Evolutionary conservation across 2,329 filamentous ascomycete genomes (phyloP), one percentile per base, ranked within the genome.

Genomic region (Myriangium duriaei): DNA sequence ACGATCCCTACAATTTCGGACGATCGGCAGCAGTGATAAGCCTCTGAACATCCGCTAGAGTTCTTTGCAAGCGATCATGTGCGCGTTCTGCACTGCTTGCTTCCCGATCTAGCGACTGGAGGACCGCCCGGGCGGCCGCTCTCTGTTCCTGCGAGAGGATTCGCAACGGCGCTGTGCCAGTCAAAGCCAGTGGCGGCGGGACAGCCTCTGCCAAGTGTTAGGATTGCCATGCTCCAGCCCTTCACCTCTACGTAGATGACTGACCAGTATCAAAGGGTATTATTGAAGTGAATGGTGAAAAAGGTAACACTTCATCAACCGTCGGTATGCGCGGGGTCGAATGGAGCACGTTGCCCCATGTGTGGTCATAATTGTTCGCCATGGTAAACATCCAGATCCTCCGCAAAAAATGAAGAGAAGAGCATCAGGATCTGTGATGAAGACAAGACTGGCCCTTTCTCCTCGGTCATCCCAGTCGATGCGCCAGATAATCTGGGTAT

Each of bases 251-350:
- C n/a, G n/a, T n/a, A n/a, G n/a, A n/a, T n/a, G n/a, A n/a, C n/a
- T n/a, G n/a, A n/a, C n/a, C n/a, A 67, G 42, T 15, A 56, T 81
- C 74, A 57, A 88, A 84, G 2, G 83, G 82, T 37, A 83, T 70
- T 34, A 87, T 79, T 3, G 81, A 85, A 34, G 79, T 82, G 54
- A 88, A 79, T 15, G 84, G 83, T 36, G 82, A 83, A 59, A 78
- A 87, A n/a, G 81, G 80, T 32, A 91, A 66, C 18, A 82, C 82
- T 53, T 91, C 81, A 40, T 79, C 72, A 10, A 91, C 71, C 3
- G 64, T 68, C 9, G 66, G 63, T 29, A 65, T 57, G 13, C 32
- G 29, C 14, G 30, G 32, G n/a, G n/a, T n/a, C 32, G 21, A 7
- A 26, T 26, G 21, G n/a, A 26, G 7, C 7, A 7, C 21, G n/a